Percentiles rank a stretch among this genome's conserved stretches.
phyloP scores from a whole-genome alignment of 2,329 filamentous ascomycete species.

The Penicillium sp. region DNA sequence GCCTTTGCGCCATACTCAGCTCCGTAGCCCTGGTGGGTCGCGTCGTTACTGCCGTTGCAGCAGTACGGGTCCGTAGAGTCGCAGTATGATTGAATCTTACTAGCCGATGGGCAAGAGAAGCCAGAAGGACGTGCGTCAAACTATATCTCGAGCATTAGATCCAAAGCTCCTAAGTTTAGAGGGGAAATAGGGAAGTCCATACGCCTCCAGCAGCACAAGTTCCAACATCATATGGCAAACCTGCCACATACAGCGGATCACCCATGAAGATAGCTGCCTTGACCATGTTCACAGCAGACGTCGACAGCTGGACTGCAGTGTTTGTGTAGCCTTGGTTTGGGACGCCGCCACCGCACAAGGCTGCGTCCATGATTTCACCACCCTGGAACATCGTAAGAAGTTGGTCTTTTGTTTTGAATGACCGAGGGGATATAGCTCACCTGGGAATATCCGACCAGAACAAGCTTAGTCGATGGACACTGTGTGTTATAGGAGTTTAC shows the following conservation, averaged over 20 bases:
- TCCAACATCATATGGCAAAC: constrained; percentile 61
- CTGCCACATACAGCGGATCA: constrained; percentile 58
- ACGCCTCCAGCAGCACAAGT: constrained; percentile 61
- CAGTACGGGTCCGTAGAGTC: constrained; percentile 65
- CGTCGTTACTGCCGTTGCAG: constrained; percentile 62
- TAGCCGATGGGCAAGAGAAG: constrained; percentile 57
- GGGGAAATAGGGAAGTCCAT: constrained; percentile 35
- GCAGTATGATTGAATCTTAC: constrained; percentile 65
- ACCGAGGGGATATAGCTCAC: constrained; percentile 33
- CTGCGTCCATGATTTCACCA: constrained; percentile 63
- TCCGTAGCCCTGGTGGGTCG: constrained; percentile 63
- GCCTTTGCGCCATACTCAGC: constrained; percentile 61
- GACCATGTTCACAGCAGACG: constrained; percentile 54
- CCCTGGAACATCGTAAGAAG: constrained; percentile 43
- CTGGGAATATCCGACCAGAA: constrained; percentile 64
- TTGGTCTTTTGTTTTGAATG: neutral
- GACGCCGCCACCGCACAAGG: constrained; percentile 59
- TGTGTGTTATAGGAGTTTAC: constrained; percentile 59
- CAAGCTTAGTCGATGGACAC: constrained; percentile 59
- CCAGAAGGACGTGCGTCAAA: constrained; percentile 61
- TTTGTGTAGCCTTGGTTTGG: constrained; percentile 48
- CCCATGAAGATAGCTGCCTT: constrained; percentile 67
- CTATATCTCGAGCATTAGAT: constrained; percentile 36
- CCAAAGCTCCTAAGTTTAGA: neutral
- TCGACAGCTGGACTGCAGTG: constrained; percentile 46